Base-by-base conservation (phyloP, 129 eudicot species). In the Escallonia herrerae region DNA sequence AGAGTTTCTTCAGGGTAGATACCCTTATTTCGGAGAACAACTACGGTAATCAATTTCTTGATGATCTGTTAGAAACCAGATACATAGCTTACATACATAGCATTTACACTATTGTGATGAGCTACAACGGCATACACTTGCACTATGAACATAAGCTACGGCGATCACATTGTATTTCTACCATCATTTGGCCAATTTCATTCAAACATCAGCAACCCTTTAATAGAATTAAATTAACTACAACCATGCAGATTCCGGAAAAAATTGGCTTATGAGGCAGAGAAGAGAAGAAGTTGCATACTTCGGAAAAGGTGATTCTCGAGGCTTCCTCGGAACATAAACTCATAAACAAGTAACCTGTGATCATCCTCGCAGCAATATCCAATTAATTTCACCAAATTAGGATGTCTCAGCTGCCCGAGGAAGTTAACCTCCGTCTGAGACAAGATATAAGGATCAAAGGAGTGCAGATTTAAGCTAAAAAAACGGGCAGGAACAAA, bases 351-450 rank as follows among this genome's bases (percentile, higher is more conserved):
- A 58, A 91, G 97, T 77, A 91, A 82, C 68, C 97, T 72, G 71
- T 91, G 90, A 56, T 91, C 97, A 75, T 91, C 96, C 83, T 91
- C 97, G 66, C 95, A 91, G 69, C 97, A 91, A 71, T 91, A 91
- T n/a, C 97, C 97, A 72, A 91, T 87, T 84, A 91, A 73, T 76
- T 87, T 91, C 53, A 91, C 96, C 73, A 91, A 74, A 87, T 91
- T 87, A 7, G 97, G 86, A 75, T 91, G 97, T 55, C 95, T 74
- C 39, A 91, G 96, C 81, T 91, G 96, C 15, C 96, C 97, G 6
- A 87, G 95, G 62, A 87, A 91, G 76, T 91, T 85, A 46, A 91
- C 96, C 78, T 91, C 97, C 4, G 96, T 87, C 95, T 90, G 84
- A 5, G 37, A 68, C 56, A 37, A 15, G 42, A 43, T 12, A 60